These are phyloP conservation scores for Sequoia sempervirens DNA, from an alignment of 75 land plant species.

Conservation along the genomic window DNA sequence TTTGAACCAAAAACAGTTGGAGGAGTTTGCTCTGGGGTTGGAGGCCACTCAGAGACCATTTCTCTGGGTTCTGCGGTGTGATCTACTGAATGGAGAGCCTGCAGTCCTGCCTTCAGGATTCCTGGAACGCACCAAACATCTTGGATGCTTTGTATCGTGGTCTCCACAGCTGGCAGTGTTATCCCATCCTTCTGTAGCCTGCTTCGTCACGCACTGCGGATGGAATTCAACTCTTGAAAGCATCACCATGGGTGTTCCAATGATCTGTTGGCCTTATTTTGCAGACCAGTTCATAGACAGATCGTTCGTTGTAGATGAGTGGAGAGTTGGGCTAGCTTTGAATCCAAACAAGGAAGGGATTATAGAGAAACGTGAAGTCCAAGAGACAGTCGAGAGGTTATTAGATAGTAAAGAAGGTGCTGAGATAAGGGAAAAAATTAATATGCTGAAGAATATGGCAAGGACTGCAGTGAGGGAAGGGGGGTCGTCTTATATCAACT, in stretches of 20 bases:
- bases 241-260: slow-evolving; percentile 16
- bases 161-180: slow-evolving; percentile 22
- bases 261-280: slow-evolving; percentile 21
- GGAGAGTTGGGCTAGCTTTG: slow-evolving; percentile 18
- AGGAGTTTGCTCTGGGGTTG: slow-evolving; percentile 18
- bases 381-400: not conserved
- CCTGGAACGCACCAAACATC: not conserved
- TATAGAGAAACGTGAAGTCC: slow-evolving; percentile 13
- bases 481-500: not conserved
- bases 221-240: slow-evolving; percentile 19
- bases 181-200: slow-evolving; percentile 15
- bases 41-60: slow-evolving; percentile 22
- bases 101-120: slow-evolving; percentile 7
- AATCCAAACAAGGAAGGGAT: not conserved
- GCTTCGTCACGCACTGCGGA: slow-evolving; percentile 16
- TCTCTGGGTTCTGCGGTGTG: slow-evolving; percentile 15
- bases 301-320: slow-evolving; percentile 7
- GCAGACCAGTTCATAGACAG: slow-evolving; percentile 20
- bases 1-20: slow-evolving; percentile 9
- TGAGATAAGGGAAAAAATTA: not conserved
- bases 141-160: slow-evolving; percentile 17
- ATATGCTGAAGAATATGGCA: not conserved
- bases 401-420: not conserved
- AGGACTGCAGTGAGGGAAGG: not conserved
- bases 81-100: not conserved